These are phyloP conservation scores for Ulvella scutata DNA, from an alignment of 139 green algal species.

Conservation along the genomic window DNA sequence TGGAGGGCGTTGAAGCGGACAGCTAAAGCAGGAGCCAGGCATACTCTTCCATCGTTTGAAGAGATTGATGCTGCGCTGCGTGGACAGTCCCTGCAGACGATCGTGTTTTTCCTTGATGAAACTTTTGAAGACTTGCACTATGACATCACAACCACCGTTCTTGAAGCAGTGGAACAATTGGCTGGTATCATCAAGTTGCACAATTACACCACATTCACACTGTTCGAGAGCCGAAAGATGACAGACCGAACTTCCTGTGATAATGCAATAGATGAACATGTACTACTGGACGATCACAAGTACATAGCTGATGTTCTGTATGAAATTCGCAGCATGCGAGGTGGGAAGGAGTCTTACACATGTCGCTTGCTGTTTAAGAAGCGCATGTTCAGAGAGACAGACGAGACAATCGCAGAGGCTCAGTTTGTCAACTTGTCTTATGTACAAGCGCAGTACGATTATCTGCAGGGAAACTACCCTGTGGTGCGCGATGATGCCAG, in stretches of 20 bases:
- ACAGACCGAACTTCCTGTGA: constrained; percentile 5
- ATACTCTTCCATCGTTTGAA: constrained; percentile 58
- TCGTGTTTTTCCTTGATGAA: constrained; percentile 93
- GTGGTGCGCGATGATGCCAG: constrained; percentile 86
- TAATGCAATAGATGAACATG: constrained; percentile 51
- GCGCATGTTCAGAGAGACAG: constrained; percentile 87
- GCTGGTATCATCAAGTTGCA: constrained; percentile 72
- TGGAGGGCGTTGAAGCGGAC: constrained; percentile 76
- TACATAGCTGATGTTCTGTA: constrained; percentile 70
- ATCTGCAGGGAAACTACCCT: constrained; percentile 85
- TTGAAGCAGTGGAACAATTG: constrained; percentile 76
- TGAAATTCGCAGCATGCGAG: constrained; percentile 37
- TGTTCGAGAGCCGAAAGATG: constrained; percentile 58
- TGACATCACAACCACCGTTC: constrained; percentile 72
- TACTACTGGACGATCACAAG: constrained; percentile 82
- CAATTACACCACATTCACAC: constrained; percentile 86
- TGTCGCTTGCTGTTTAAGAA: constrained; percentile 92
- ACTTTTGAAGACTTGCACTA: constrained; percentile 90
- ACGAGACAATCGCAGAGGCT: constrained; percentile 87
- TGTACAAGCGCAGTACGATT: constrained; percentile 75
- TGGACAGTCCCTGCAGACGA: constrained; percentile 42
- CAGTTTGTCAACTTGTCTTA: constrained; percentile 92
- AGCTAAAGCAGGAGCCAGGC: constrained; percentile 67
- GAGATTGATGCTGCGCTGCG: constrained; percentile 74
- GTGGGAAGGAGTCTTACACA: constrained; percentile 19